Evolutionary conservation across 345 rosid species (phyloP).

Genomic region (Melaleuca quinquenervia): DNA sequence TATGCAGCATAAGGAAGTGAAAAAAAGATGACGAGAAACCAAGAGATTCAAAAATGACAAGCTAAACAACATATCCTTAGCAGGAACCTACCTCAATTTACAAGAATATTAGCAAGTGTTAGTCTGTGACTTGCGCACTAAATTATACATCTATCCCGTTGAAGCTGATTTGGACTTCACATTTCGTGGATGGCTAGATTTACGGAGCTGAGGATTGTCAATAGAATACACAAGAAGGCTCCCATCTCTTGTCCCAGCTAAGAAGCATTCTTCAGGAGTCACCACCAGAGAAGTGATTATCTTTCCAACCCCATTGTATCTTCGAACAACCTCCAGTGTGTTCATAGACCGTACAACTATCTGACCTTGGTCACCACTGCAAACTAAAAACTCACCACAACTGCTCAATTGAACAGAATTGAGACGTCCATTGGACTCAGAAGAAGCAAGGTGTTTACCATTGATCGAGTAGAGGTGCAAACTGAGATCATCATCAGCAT

Average conservation of each 20-base stretch:
- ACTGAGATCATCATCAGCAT: constrained; percentile 87
- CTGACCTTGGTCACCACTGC: constrained; percentile 96
- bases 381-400: constrained; percentile 86
- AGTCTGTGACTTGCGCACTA: background rate
- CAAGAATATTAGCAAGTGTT: background rate
- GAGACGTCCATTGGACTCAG: constrained; percentile 88
- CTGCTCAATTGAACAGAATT: constrained; percentile 78
- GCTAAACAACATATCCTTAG: background rate
- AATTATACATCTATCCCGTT: constrained; percentile 16
- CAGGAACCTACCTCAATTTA: background rate
- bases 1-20: background rate
- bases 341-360: constrained; percentile 85
- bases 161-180: constrained; percentile 35
- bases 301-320: constrained; percentile 74
- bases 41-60: background rate
- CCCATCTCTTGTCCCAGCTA: constrained; percentile 97
- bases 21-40: background rate
- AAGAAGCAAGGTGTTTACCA: constrained; percentile 83
- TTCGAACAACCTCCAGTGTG: constrained; percentile 68
- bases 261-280: constrained; percentile 85
- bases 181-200: constrained; percentile 29
- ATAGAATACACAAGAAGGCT: constrained; percentile 82
- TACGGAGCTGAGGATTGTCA: constrained; percentile 69
- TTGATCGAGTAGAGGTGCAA: constrained; percentile 82
- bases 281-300: constrained; percentile 66